Percentiles rank a stretch among this genome's conserved stretches.
These are phyloP conservation scores for Neospora caninum DNA, from an alignment of 169 alveolate species.

Conservation along the genomic window DNA sequence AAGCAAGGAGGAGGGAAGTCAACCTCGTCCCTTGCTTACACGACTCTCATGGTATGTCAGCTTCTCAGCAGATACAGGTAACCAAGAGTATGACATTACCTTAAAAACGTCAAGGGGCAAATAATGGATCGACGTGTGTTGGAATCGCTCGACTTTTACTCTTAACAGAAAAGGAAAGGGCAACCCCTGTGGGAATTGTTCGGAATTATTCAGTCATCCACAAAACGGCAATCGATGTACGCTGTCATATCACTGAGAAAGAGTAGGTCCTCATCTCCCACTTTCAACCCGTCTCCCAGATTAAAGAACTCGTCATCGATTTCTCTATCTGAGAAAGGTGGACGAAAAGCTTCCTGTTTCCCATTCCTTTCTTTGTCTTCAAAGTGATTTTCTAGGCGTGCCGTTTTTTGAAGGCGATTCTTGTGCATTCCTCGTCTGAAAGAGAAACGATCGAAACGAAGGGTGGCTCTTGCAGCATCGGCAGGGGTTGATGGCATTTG, in stretches of 20 bases:
- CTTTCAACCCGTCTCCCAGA: neutral
- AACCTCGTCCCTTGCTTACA: too few species aligned
- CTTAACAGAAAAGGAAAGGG: too few species aligned
- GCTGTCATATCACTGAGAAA: constrained; percentile 9
- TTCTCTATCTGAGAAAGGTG: neutral
- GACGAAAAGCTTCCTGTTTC: neutral
- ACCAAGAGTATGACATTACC: too few species aligned
- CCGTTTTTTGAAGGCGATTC: neutral
- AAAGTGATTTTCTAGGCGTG: neutral
- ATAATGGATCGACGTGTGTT: too few species aligned
- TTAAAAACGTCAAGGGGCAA: too few species aligned
- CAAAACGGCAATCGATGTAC: neutral
- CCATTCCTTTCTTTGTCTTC: neutral
- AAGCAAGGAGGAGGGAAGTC: too few species aligned
- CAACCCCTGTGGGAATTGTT: too few species aligned
- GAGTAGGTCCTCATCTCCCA: constrained; percentile 21
- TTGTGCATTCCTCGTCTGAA: neutral
- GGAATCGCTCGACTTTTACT: too few species aligned
- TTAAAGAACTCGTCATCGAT: neutral
- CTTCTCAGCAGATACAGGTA: too few species aligned
- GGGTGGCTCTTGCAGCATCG: neutral
- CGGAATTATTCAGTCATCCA: neutral
- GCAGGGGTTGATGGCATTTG: too few species aligned
- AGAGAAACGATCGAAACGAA: neutral
- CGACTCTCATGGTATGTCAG: too few species aligned